phyloP scores from a whole-genome alignment of 768 basidiomycete species.

The Pulveroboletus frians region DNA sequence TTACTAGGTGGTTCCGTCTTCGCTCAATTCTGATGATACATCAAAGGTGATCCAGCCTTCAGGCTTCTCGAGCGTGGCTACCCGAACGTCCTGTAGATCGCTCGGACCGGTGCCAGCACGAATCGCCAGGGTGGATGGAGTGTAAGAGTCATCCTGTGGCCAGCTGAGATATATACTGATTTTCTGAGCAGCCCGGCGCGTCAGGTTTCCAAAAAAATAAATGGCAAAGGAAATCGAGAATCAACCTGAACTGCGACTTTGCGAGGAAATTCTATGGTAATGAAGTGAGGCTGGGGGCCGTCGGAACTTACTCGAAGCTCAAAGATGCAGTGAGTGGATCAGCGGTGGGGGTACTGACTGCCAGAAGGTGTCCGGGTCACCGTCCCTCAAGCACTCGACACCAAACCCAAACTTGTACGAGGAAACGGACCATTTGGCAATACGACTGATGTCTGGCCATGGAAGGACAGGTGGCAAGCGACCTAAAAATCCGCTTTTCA shows the following conservation, averaged over 20 bases:
- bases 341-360: slow-evolving; percentile 58
- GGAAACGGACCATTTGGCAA: slow-evolving; percentile 94
- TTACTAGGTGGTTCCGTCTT: slow-evolving; percentile 77
- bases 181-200: slow-evolving; percentile 49
- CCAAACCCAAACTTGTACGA: slow-evolving; percentile 97
- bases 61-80: slow-evolving; percentile 83
- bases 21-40: slow-evolving; percentile 71
- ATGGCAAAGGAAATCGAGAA: neutral
- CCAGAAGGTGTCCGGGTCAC: slow-evolving; percentile 93
- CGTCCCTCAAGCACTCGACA: slow-evolving; percentile 84
- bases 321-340: neutral
- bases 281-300: slow-evolving; percentile 95
- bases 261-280: slow-evolving; percentile 89
- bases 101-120: slow-evolving; percentile 88
- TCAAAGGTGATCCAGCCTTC: slow-evolving; percentile 93
- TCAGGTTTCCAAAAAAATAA: slow-evolving; percentile 2
- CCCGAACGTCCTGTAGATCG: slow-evolving; percentile 88
- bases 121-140: slow-evolving; percentile 84
- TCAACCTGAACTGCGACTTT: slow-evolving; percentile 85
- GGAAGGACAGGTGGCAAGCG: slow-evolving; percentile 49
- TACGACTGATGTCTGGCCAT: slow-evolving; percentile 81
- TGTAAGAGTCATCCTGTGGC: slow-evolving; percentile 91
- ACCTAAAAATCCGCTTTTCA: slow-evolving; percentile 11
- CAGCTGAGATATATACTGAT: slow-evolving; percentile 79
- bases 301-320: slow-evolving; percentile 55